Percentiles rank a stretch among this genome's conserved stretches.
phyloP scores from a whole-genome alignment of 2,329 filamentous ascomycete species.

The Pseudogymnoascus sp. region DNA sequence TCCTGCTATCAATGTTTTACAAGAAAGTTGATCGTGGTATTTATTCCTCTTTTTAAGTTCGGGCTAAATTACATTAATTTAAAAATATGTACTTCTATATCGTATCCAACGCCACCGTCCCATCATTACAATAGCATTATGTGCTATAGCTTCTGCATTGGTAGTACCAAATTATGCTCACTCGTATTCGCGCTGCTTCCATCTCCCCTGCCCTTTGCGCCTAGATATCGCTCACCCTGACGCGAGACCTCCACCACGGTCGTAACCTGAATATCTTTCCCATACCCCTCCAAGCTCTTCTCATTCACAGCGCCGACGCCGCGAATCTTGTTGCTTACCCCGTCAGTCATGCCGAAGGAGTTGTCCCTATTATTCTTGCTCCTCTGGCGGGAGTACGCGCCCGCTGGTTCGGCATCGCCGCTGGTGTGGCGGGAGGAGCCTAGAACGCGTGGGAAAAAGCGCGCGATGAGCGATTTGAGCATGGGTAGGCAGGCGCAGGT shows the following conservation, averaged over 20 bases:
- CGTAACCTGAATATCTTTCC: not conserved
- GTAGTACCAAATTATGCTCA: not conserved
- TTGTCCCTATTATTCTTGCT: not conserved
- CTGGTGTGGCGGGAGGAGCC: not conserved
- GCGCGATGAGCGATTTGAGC: constrained; percentile 66
- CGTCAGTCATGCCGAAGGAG: not conserved
- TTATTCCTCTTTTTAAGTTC: not conserved
- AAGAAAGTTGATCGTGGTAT: not conserved
- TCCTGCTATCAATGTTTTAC: not conserved
- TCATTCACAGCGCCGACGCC: not conserved
- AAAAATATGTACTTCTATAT: not conserved
- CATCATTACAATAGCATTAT: not conserved
- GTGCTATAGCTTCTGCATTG: not conserved
- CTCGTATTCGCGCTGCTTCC: not conserved
- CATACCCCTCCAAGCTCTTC: not conserved
- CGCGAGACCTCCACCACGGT: not conserved
- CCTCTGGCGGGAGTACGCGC: not conserved
- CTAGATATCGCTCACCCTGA: not conserved
- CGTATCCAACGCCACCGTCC: not conserved
- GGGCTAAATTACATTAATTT: not conserved
- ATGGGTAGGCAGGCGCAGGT: constrained; percentile 82
- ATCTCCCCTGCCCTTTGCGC: not conserved
- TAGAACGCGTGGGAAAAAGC: constrained; percentile 9
- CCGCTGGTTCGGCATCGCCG: not conserved
- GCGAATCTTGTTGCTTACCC: not conserved